A percentile compares a stretch with the other conserved stretches of the same genome.
phyloP scores from a whole-genome alignment of 2,329 filamentous ascomycete genomes.

The Aspergillus amoenus region DNA sequence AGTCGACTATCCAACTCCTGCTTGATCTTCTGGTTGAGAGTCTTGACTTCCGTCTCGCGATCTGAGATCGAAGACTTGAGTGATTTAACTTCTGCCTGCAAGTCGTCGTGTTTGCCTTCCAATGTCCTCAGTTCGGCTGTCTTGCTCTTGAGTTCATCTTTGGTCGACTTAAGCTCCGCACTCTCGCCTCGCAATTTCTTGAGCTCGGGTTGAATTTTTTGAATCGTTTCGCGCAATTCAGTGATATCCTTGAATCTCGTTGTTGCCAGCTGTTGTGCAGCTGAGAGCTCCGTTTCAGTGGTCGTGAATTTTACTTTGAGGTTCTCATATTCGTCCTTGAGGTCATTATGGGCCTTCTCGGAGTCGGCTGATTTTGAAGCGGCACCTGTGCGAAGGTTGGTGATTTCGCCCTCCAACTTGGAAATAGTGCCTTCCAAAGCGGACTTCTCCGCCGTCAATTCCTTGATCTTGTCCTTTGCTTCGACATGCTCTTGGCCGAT shows the following conservation, averaged over 20 bases:
- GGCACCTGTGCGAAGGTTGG: conserved; percentile 51
- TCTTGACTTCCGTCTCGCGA: conserved; percentile 74
- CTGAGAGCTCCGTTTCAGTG: conserved; percentile 79
- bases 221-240: conserved; percentile 74
- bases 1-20: conserved; percentile 70
- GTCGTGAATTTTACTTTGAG: conserved; percentile 68
- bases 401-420: conserved; percentile 70
- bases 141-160: conserved; percentile 69
- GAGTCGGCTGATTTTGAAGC: conserved; percentile 47
- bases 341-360: conserved; percentile 52
- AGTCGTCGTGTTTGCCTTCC: conserved; percentile 78
- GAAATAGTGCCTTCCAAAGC: conserved; percentile 63
- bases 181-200: conserved; percentile 76
- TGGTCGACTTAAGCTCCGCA: conserved; percentile 68
- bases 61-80: conserved; percentile 70
- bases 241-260: conserved; percentile 84
- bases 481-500: conserved; percentile 83
- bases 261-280: conserved; percentile 82
- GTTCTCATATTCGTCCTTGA: conserved; percentile 67
- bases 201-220: conserved; percentile 84
- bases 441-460: conserved; percentile 67
- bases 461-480: conserved; percentile 72
- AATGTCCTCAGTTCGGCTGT: conserved; percentile 68
- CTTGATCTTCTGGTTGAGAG: conserved; percentile 73
- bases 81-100: conserved; percentile 70